Evolutionary conservation across 352 stramenopile genomes (phyloP), one percentile per base, ranked within the genome.

Genomic region (Globisporangium orthogonon): DNA sequence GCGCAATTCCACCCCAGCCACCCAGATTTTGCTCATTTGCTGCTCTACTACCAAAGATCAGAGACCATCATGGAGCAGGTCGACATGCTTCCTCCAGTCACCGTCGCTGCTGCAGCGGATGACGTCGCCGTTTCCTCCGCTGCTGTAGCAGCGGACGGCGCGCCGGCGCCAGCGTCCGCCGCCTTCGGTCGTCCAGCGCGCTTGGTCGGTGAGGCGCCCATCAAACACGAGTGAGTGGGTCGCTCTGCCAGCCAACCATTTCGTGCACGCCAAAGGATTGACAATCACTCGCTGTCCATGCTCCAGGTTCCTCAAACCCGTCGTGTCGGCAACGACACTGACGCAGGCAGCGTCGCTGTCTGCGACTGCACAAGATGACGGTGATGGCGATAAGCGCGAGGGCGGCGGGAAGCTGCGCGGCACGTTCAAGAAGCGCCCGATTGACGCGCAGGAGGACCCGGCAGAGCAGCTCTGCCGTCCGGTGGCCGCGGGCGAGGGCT

Each of bases 351-450:
- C 33, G 10, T 70, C 67, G 18, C 6, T 62, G 46, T 41, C 74
- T 41, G 39, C 48, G 11, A 7, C 37, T 13, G 31, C 51, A 30
- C 33, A 37, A 37, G 6, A 37, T 9, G 33, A 9, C 33, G 33
- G 33, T 9, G 52, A 54, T 40, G 68, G 67, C 15, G 63, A 79
- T 74, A 35, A 61, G 69, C 28, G 66, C n/a, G 60, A 65, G 17
- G 33, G 33, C 33, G 33, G 33, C 33, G 33, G 33, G 33, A 55
- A 56, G 48, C 54, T 56, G 56, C 48, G 65, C 37, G 78, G 78
- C 40, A 93, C 85, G 31, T 95, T 95, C 60, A 95, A 95, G 73
- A 95, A 95, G 70, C 85, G 85, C 2, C 85, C 85, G 15, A 69
- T 78, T 9, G 84, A 94, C 63, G 72, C 58, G 2, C 69, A 70